Conservation (phyloP, 2,329 filamentous ascomycete genomes). For the Teratosphaeria nubilosa region DNA sequence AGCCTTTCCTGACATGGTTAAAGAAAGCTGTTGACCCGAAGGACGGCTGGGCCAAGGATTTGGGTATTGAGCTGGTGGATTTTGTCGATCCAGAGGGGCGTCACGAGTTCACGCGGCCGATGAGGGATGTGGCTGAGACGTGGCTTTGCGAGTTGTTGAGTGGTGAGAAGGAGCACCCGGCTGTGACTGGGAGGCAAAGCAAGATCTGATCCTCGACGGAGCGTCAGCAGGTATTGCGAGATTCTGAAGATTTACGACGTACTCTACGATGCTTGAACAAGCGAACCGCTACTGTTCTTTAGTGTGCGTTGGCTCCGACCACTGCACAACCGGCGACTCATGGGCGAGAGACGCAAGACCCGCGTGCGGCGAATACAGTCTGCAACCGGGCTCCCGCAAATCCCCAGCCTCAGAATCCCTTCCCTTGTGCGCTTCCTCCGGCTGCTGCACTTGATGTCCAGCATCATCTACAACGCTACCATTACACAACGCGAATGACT, state of each 20-base stretch:
- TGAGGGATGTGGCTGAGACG: conserved; percentile 55
- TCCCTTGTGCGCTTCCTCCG: background rate
- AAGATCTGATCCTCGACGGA: conserved; percentile 2
- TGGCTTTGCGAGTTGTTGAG: conserved; percentile 47
- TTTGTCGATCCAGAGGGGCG: conserved; percentile 58
- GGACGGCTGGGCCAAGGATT: conserved; percentile 46
- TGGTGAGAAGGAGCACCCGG: conserved; percentile 8
- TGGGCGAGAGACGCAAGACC: background rate
- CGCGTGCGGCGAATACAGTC: background rate
- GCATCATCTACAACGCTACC: too few species aligned
- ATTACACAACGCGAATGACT: too few species aligned
- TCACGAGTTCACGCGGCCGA: conserved; percentile 57
- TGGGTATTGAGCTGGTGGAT: conserved; percentile 50
- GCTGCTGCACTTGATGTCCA: background rate
- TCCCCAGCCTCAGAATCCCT: background rate
- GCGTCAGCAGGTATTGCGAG: background rate
- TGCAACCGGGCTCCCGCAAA: background rate
- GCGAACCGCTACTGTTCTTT: background rate
- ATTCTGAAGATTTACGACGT: background rate
- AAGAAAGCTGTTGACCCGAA: conserved; percentile 38
- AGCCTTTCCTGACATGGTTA: conserved; percentile 53
- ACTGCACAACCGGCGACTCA: background rate
- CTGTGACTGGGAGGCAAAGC: background rate
- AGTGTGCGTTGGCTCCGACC: background rate
- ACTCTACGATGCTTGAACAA: background rate